These are phyloP conservation scores for Candida montana DNA, from an alignment of 805 yeast genomes.

Conservation along the genomic window DNA sequence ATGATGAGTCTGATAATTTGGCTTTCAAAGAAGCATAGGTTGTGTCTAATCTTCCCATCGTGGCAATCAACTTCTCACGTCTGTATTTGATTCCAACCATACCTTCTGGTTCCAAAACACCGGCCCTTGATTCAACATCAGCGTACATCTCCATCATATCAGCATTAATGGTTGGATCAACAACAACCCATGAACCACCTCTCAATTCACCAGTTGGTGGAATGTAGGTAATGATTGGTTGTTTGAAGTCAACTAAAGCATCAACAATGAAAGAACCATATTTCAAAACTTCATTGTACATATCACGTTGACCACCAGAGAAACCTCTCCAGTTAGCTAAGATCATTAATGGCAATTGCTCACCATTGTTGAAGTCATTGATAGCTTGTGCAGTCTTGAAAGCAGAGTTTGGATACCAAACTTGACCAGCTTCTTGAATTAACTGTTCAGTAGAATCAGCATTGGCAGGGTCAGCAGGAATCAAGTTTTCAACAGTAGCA, in stretches of 20 bases:
- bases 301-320: slow-evolving; percentile 99
- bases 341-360: slow-evolving; percentile 94
- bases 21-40: slow-evolving; percentile 64
- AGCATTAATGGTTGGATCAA: slow-evolving; percentile 93
- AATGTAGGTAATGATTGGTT: slow-evolving; percentile 93
- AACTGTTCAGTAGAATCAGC: slow-evolving; percentile 86
- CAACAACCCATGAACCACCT: slow-evolving; percentile 99
- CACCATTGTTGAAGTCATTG: slow-evolving; percentile 96
- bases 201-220: slow-evolving; percentile 98
- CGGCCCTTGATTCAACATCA: slow-evolving; percentile 91
- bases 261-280: slow-evolving; percentile 97
- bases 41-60: slow-evolving; percentile 86
- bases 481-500: slow-evolving; percentile 77
- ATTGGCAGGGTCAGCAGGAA: slow-evolving; percentile 98
- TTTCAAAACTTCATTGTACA: slow-evolving; percentile 97
- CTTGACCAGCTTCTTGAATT: slow-evolving; percentile 97
- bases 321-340: slow-evolving; percentile 99
- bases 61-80: slow-evolving; percentile 83
- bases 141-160: slow-evolving; percentile 99
- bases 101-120: slow-evolving; percentile 98
- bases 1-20: slow-evolving; percentile 46
- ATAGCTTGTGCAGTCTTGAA: slow-evolving; percentile 99
- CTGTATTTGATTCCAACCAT: slow-evolving; percentile 98
- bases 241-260: slow-evolving; percentile 91
- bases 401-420: slow-evolving; percentile 99